Conservation (phyloP, 2,329 filamentous ascomycete genomes). For the Colletotrichum viniferum region DNA sequence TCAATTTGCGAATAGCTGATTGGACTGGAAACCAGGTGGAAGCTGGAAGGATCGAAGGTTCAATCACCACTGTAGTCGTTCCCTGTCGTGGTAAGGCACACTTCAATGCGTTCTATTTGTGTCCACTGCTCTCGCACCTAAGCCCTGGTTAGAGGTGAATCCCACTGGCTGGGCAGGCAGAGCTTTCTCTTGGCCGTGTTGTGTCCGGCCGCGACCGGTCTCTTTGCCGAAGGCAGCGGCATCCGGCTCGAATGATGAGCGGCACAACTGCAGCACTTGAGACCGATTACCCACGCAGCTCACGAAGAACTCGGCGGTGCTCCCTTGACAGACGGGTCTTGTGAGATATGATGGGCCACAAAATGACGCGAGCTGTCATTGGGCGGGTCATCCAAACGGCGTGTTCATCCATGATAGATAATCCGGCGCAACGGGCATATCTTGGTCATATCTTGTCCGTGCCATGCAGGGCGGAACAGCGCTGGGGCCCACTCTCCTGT, state of each 20-base stretch:
- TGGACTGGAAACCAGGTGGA: background rate
- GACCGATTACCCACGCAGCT: background rate
- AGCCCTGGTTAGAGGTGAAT: background rate
- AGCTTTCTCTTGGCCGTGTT: background rate
- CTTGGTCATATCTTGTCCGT: conserved; percentile 11
- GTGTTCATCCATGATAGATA: background rate
- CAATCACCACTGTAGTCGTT: background rate
- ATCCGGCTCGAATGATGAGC: background rate
- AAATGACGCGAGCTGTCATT: conserved; percentile 4
- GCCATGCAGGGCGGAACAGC: background rate
- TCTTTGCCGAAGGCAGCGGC: background rate
- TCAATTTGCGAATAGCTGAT: background rate
- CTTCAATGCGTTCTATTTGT: background rate
- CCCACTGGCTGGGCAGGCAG: background rate
- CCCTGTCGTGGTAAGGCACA: background rate
- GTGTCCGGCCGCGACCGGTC: background rate
- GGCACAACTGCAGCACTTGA: background rate
- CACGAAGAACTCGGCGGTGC: background rate
- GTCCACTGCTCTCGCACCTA: background rate
- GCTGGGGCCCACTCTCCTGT: background rate
- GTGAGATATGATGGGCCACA: background rate
- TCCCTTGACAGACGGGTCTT: background rate
- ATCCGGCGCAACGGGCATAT: conserved; percentile 6
- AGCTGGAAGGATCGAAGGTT: background rate
- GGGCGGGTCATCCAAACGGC: conserved; percentile 12